These are phyloP conservation scores for Albizia julibrissin DNA, from an alignment of 306 rosid species.

Conservation along the genomic window DNA sequence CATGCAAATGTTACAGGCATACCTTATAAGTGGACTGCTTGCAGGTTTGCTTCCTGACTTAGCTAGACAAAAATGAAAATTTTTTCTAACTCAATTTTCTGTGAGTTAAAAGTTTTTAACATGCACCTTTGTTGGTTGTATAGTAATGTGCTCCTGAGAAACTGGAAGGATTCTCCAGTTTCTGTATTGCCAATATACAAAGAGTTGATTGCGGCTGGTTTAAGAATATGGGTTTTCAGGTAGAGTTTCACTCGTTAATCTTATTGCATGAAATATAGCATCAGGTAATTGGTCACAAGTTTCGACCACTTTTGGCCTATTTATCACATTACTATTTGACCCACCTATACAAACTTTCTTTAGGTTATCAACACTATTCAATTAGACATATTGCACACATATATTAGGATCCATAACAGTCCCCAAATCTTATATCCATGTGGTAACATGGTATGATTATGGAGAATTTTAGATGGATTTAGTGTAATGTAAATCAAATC, in stretches of 20 bases:
- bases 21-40: slow-evolving; percentile 86
- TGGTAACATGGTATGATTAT: background rate
- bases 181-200: slow-evolving; percentile 78
- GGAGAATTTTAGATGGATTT: background rate
- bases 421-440: background rate
- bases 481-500: background rate
- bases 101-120: background rate
- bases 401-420: background rate
- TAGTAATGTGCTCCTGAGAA: slow-evolving; percentile 62
- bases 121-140: background rate
- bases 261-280: background rate
- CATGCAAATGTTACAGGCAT: slow-evolving; percentile 73
- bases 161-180: slow-evolving; percentile 71
- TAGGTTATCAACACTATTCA: background rate
- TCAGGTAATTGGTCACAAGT: background rate
- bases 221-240: slow-evolving; percentile 94
- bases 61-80: background rate
- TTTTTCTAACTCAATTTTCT: background rate
- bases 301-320: background rate
- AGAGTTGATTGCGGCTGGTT: slow-evolving; percentile 71
- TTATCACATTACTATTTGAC: background rate
- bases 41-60: slow-evolving; percentile 56
- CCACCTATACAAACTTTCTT: background rate
- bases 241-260: slow-evolving; percentile 12
- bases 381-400: background rate